Evolutionary conservation across 2,329 filamentous ascomycete genomes (phyloP).

Genomic region (Kalaharituber pfeilii): DNA sequence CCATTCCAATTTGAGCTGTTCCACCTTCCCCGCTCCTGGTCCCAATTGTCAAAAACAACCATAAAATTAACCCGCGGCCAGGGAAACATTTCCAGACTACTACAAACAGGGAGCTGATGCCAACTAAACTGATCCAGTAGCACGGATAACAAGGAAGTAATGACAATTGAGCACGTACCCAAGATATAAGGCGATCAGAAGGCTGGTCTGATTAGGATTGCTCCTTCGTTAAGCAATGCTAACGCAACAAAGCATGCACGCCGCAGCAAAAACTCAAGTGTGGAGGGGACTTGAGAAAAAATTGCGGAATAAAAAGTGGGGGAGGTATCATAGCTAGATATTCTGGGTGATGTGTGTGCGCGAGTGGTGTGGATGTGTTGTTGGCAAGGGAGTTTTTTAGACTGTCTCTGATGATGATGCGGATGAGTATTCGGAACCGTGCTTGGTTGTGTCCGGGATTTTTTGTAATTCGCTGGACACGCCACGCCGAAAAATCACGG

Average conservation of each 20-base stretch:
- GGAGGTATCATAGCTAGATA: too few relatives aligned
- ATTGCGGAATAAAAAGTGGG: too few relatives aligned
- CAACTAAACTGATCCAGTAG: not conserved
- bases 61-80: too few relatives aligned
- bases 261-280: not conserved
- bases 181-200: not conserved
- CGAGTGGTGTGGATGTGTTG: not conserved
- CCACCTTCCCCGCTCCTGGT: too few relatives aligned
- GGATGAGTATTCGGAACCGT: not conserved
- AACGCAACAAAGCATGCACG: not conserved
- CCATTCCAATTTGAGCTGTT: too few relatives aligned
- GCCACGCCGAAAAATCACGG: not conserved
- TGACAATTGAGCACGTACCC: not conserved
- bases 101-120: too few relatives aligned
- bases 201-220: not conserved
- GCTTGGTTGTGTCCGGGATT: not conserved
- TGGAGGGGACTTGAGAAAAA: too few relatives aligned
- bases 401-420: not conserved
- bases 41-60: too few relatives aligned
- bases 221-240: too few relatives aligned
- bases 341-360: too few relatives aligned
- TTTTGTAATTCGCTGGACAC: not conserved
- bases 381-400: not conserved
- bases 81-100: too few relatives aligned
- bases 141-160: not conserved